phyloP scores from a whole-genome alignment of 805 yeast species.

The Diddensiella santjacobensis region DNA sequence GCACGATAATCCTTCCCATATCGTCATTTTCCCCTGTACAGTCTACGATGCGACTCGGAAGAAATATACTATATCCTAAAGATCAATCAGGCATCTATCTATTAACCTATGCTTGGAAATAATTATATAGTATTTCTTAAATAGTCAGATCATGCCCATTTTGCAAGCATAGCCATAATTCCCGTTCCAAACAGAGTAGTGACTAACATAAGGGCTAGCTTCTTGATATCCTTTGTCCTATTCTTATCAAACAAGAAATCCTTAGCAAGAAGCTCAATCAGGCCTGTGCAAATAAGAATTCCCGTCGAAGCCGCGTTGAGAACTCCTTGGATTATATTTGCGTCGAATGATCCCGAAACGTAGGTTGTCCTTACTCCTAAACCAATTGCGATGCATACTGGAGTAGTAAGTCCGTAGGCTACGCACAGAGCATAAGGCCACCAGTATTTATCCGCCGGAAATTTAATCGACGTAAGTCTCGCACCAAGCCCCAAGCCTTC shows the following conservation, averaged over 20 bases:
- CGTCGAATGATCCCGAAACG: conserved; percentile 49
- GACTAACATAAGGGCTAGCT: conserved; percentile 40
- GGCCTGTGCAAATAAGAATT: conserved; percentile 63
- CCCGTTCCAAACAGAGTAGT: conserved; percentile 56
- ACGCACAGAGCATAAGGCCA: conserved; percentile 50
- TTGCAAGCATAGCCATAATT: conserved; percentile 69
- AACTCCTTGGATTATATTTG: conserved; percentile 57
- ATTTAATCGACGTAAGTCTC: conserved; percentile 55
- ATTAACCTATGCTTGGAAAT: too few relatives aligned
- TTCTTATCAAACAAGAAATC: conserved; percentile 54
- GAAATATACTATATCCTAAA: too few relatives aligned
- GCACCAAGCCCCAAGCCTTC: conserved; percentile 80
- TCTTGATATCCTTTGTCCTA: conserved; percentile 39
- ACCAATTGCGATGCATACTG: conserved; percentile 67
- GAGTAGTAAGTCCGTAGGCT: conserved; percentile 59
- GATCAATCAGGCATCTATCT: too few relatives aligned
- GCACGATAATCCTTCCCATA: too few relatives aligned
- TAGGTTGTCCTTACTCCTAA: conserved; percentile 64
- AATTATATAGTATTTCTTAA: too few relatives aligned
- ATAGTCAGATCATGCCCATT: conserved; percentile 48
- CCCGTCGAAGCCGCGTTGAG: conserved; percentile 72
- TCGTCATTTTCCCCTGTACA: too few relatives aligned
- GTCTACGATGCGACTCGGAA: too few relatives aligned
- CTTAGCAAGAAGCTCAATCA: conserved; percentile 71
- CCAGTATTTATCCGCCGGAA: conserved; percentile 46